phyloP scores from a whole-genome alignment of 192 early-diverging fungal species.

The Entomortierella parvispora region DNA sequence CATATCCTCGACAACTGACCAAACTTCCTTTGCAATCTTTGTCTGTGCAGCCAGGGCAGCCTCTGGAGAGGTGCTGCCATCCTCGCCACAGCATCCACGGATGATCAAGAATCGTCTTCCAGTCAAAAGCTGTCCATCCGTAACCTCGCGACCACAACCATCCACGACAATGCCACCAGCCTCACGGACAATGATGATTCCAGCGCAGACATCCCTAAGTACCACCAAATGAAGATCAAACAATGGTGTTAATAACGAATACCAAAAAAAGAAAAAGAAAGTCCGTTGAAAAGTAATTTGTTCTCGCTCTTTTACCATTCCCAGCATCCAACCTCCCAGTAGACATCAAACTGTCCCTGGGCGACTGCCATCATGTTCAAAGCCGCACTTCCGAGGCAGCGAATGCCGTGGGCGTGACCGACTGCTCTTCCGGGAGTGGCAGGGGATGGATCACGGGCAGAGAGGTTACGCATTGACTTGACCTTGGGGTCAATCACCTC shows the following conservation, averaged over 20 bases:
- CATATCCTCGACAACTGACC: conserved; percentile 67
- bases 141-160: conserved; percentile 53
- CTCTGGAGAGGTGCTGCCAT: conserved; percentile 39
- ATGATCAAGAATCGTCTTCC: conserved; percentile 66
- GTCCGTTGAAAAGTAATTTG: background rate
- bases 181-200: conserved; percentile 83
- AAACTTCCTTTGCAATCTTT: conserved; percentile 65
- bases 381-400: conserved; percentile 81
- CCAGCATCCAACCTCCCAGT: conserved; percentile 91
- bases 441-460: conserved; percentile 60
- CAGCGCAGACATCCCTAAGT: conserved; percentile 91
- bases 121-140: conserved; percentile 51
- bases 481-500: conserved; percentile 73
- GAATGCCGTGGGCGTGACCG: conserved; percentile 74
- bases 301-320: conserved; percentile 56
- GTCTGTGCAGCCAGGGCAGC: conserved; percentile 54
- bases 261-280: background rate
- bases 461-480: conserved; percentile 70
- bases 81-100: conserved; percentile 53
- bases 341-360: conserved; percentile 84
- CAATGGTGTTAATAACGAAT: background rate
- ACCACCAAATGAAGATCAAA: conserved; percentile 18
- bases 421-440: conserved; percentile 50
- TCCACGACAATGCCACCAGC: conserved; percentile 83
- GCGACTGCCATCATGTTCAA: conserved; percentile 84